Base-by-base conservation (phyloP, 352 stramenopile genomes). In the Globisporangium takayamanum region DNA sequence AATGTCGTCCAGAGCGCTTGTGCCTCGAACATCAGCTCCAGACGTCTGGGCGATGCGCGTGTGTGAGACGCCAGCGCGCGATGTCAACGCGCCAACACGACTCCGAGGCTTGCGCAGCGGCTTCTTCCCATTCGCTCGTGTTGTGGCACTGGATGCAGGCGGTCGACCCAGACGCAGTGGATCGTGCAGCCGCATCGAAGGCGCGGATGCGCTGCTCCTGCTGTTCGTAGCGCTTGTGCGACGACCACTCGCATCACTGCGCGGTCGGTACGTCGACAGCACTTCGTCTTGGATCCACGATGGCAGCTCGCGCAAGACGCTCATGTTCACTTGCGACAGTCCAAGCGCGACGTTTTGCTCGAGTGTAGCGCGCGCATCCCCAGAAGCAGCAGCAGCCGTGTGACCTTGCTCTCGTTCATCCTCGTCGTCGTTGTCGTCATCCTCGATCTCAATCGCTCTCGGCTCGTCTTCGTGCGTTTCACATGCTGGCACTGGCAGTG, bases 251-350 rank as follows among this genome's bases (percentile, higher is more conserved):
- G 33, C 2, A 20, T 51, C 18, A 45, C n/a, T 50, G 15, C 57
- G 51, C 7, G 52, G 59, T 25, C 12, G 48, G 45, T 77, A 79
- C 18, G 59, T 68, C 2, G 56, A 52, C 45, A 94, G 46, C 25
- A 94, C 78, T 57, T 94, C 84, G 49, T 69, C 66, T 51, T 70
- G 76, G 44, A 94, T 66, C 11, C 57, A 64, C 22, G 65, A 48
- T 10, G 82, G 82, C 33, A 94, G 71, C 36, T 87, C 76, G 5
- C 82, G 49, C 11, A 94, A 48, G 2, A 94, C 74, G 0, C 55
- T 70, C 53, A 74, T 77, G 53, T 87, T 79, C 30, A 94, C 73
- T 53, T 94, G 84, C 4, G 82, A 89, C 22, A 87, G 66, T 8
- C 51, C 58, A 28, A 57, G 42, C 22, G 50, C 41, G 14, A 18